Base-by-base conservation (phyloP, 1,284 basidiomycete genomes). In the Rhodotorula sp. region DNA sequence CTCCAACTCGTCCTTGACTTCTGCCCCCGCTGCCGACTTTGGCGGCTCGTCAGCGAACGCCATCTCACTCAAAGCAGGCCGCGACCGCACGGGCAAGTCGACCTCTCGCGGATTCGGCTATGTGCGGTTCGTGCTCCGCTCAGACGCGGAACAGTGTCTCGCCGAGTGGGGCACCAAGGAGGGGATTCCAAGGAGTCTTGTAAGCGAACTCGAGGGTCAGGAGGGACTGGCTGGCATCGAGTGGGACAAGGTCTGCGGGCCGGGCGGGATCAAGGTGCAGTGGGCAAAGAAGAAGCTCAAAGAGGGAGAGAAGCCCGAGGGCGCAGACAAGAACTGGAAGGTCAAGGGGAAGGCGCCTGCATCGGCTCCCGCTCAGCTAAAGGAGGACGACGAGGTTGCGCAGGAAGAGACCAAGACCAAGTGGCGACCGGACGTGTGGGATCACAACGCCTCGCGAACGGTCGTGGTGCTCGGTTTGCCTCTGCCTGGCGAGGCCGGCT, bases 51-150 rank as follows among this genome's bases (percentile, higher is more conserved):
- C 56, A 8, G 65, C 69, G 47, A 75, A 75, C 60, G 54, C 68
- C 24, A 66, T 75, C 44, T 69, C 72, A 19, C 62, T 67, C 54
- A 68, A 71, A 29, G 60, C 72, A 1, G 72, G 74, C 15, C 67
- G 74, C 49, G 74, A 75, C 53, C 68, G 74, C 32, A 75, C 74
- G 2, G 74, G 74, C 22, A 87, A 89, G 0, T 89, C 90, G 49
- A 85, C 88, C 39, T 94, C 92, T 7, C 97, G 97, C 80, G 96
- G 95, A 75, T 93, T 98, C n/a, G 95, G 95, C 71, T 99, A 98
- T 80, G 92, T 98, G 70, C 90, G 92, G 0, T 99, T 94, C 81
- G 88, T 94, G 2, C 85, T 93, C 72, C 86, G 85, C 65, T 91
- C 96, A 77, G 96, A 99, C 82, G 96, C 94, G 6, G 85, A 90